Percentiles rank a stretch among this genome's conserved stretches.
Evolutionary conservation across 2,329 filamentous ascomycete genomes (phyloP).

Genomic region (Claviceps humidiphila): DNA sequence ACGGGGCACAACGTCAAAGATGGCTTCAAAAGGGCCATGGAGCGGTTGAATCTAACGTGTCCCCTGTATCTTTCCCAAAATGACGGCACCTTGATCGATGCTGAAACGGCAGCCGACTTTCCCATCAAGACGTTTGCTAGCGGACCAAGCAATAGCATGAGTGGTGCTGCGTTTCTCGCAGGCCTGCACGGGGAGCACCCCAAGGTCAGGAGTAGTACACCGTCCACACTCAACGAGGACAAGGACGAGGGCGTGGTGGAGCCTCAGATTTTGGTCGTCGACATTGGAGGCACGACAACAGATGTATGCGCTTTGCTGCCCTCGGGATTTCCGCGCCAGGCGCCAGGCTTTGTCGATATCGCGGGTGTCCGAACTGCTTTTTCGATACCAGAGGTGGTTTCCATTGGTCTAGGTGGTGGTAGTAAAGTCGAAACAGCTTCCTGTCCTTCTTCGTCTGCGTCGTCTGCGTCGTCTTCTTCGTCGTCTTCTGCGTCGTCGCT

Average conservation of each 20-base stretch:
- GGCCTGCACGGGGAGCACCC: constrained; percentile 23
- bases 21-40: constrained; percentile 33
- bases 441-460: constrained; percentile 8
- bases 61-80: constrained; percentile 38
- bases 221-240: neutral
- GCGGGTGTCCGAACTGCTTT: constrained; percentile 47
- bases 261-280: constrained; percentile 34
- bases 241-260: constrained; percentile 1
- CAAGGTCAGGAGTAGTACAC: neutral
- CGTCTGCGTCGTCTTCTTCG: neutral
- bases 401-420: constrained; percentile 44
- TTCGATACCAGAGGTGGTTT: constrained; percentile 41
- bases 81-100: constrained; percentile 38
- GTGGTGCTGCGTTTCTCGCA: constrained; percentile 40
- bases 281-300: constrained; percentile 48
- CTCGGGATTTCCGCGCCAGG: constrained; percentile 46
- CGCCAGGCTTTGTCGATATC: constrained; percentile 43
- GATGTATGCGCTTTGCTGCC: constrained; percentile 45
- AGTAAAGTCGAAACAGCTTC: constrained; percentile 16
- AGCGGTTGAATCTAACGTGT: constrained; percentile 26
- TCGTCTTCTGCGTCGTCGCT: neutral
- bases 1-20: constrained; percentile 33
- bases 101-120: constrained; percentile 30
- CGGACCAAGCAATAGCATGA: constrained; percentile 41
- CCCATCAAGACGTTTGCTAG: constrained; percentile 41